Evolutionary conservation across 1,284 basidiomycete genomes (phyloP), one percentile per base, ranked within the genome.

Genomic region (Ceratobasidium sp.): DNA sequence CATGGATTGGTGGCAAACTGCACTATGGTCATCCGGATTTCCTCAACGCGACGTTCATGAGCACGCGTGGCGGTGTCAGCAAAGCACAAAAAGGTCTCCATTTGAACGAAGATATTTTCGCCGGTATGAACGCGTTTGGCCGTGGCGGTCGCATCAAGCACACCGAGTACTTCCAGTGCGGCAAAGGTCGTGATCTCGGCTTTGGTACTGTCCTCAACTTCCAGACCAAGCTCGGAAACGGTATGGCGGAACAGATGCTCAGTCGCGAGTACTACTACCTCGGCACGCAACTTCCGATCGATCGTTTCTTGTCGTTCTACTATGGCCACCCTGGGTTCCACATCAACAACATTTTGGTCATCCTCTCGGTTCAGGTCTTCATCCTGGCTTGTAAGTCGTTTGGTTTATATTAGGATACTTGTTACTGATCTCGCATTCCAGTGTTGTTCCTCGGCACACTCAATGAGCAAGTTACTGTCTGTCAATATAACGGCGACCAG

Each of bases 181-280:
- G 97, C 73, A 99, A 99, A 83, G 97, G 97, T 74, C 92, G 97
- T 84, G 97, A 99, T 85, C 90, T 99, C 74, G 97, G 97, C 52
- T 99, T 99, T 81, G 97, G 97, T 58, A 99, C 97, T 34, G 99
- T 99, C 80, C 83, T 99, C 77, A 99, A 99, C 82, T 99, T 99
- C 91, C 94, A 96, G 85, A 99, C 97, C 75, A 99, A 99, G 88
- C 96, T 99, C 76, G 97, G 97, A 39, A 98, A 96, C 55, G 97
- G 97, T 83, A 99, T 99, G 97, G 97, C 97, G 71, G 97, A 99
- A 82, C 97, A 99, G 82, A 96, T 98, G 94, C 88, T 99, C 76
- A 97, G 94, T 83, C 89, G 97, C 78, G 97, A 99, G 84, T 98
- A 99, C 84, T 99, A 99, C 83, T 99, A 99, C 81, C 84, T 99